These are phyloP conservation scores for Leccinum pallidistipes DNA, from an alignment of 1,284 basidiomycete genomes.

Conservation along the genomic window DNA sequence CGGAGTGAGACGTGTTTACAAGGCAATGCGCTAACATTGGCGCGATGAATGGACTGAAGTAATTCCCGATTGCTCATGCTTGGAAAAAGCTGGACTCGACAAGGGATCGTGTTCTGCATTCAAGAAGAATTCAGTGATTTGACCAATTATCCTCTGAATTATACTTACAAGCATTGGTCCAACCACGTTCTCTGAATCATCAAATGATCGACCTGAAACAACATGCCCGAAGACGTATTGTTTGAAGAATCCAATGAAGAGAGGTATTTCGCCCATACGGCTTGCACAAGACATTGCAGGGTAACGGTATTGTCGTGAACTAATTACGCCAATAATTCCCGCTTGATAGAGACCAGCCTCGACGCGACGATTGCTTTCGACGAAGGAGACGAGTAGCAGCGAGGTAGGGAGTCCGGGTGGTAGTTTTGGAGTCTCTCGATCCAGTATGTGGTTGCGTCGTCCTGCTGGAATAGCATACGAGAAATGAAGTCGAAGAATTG, in stretches of 20 bases:
- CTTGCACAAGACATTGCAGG: constrained; percentile 43
- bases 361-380: constrained; percentile 14
- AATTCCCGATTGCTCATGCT: constrained; percentile 37
- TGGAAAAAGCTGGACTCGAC: constrained; percentile 37
- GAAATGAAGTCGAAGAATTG: constrained; percentile 41
- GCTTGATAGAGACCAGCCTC: constrained; percentile 12
- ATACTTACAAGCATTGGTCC: constrained; percentile 49
- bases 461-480: constrained; percentile 39
- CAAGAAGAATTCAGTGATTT: not conserved
- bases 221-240: constrained; percentile 52
- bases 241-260: constrained; percentile 32
- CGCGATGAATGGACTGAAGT: constrained; percentile 39
- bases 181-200: constrained; percentile 45
- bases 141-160: not conserved
- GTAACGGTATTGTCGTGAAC: constrained; percentile 33
- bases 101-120: constrained; percentile 48
- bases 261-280: constrained; percentile 43
- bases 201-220: constrained; percentile 46
- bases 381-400: constrained; percentile 1
- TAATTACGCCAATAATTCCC: constrained; percentile 14
- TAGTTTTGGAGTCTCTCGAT: constrained; percentile 33
- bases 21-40: constrained; percentile 42
- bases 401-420: constrained; percentile 21
- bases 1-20: constrained; percentile 52
- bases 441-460: constrained; percentile 44